Percentiles rank a stretch among this genome's conserved stretches.
Conservation (phyloP, 2,329 filamentous ascomycete species). For the Stemphylium lycopersici region DNA sequence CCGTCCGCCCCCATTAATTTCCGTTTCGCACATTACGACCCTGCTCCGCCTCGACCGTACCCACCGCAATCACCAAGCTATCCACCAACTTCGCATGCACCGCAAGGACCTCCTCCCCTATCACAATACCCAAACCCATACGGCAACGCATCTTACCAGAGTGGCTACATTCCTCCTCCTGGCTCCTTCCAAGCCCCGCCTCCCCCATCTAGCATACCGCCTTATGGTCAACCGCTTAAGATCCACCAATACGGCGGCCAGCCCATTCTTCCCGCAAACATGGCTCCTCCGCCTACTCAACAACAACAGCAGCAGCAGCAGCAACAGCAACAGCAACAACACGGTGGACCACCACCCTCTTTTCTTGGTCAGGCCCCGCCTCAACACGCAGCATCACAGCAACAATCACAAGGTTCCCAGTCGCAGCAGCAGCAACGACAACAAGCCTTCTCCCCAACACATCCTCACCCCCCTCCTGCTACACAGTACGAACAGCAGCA, state of each 20-base stretch:
- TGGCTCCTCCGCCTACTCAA: conserved; percentile 36
- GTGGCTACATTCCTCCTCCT: conserved; percentile 41
- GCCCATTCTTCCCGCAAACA: conserved; percentile 48
- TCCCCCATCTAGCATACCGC: conserved; percentile 26
- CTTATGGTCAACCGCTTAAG: conserved; percentile 40
- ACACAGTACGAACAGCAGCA: conserved; percentile 24
- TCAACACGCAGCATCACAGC: background rate
- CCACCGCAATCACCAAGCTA: conserved; percentile 33
- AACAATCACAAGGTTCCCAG: conserved; percentile 14
- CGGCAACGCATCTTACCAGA: conserved; percentile 29
- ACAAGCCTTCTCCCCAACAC: conserved; percentile 29
- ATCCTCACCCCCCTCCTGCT: conserved; percentile 22
- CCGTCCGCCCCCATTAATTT: conserved; percentile 38
- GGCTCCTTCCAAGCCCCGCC: conserved; percentile 44
- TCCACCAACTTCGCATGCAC: conserved; percentile 24
- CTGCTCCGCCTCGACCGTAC: conserved; percentile 34
- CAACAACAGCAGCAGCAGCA: conserved; percentile 22
- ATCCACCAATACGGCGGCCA: conserved; percentile 50
- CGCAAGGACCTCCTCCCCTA: conserved; percentile 26
- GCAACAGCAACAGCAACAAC: background rate
- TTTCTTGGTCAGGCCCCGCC: background rate
- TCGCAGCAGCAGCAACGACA: conserved; percentile 3
- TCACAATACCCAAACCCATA: conserved; percentile 57
- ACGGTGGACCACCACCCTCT: conserved; percentile 6
- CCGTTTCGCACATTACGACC: conserved; percentile 46